Base-by-base conservation (phyloP, 129 eudicot genomes). In the Ambrosia artemisiifolia region DNA sequence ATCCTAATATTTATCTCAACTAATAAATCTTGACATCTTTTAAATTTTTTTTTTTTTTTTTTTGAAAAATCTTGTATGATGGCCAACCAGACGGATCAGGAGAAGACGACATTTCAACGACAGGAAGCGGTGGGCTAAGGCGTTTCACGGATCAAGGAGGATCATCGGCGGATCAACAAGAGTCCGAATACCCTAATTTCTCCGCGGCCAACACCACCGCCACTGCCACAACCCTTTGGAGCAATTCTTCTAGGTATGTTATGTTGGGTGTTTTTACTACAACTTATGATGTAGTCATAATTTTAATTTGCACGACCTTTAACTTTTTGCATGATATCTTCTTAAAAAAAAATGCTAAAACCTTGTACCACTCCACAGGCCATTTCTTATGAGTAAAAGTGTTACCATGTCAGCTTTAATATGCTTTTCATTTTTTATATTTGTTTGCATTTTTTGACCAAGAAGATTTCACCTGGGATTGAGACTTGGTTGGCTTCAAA, bases 71-170 rank as follows among this genome's bases (percentile, higher is more conserved):
- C 47, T 44, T 47, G 28, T 32, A 63, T 73, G 68, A 73, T 87
- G 96, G 96, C 32, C 91, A 83, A 75, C 87, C 95, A 0, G 97
- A 90, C 38, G 97, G 97, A 71, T 90, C 97, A 1, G 95, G 91
- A 53, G 97, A 90, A 74, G 97, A 90, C 59, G 95, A 90, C 42
- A 79, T 90, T 20, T 83, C 95, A 11, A 83, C 95, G 1, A 69
- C 85, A 33, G 95, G 91, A 20, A 81, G 87, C 49, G 86, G 68
- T 33, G 85, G 88, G 16, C 38, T 62, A 10, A 65, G 73, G 7
- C 71, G 80, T 42, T 75, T 87, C 16, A 63, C 47, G 28, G 87
- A 90, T 46, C 91, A 82, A 65, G 79, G 84, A 64, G 83, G 80
- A 18, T 75, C 82, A n/a, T 75, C 82, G 3, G 44, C 78, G 17